Percentiles rank a stretch among this genome's conserved stretches.
These are phyloP conservation scores for Parachaetomium inaequale DNA, from an alignment of 495 filamentous ascomycete species.

Conservation along the genomic window DNA sequence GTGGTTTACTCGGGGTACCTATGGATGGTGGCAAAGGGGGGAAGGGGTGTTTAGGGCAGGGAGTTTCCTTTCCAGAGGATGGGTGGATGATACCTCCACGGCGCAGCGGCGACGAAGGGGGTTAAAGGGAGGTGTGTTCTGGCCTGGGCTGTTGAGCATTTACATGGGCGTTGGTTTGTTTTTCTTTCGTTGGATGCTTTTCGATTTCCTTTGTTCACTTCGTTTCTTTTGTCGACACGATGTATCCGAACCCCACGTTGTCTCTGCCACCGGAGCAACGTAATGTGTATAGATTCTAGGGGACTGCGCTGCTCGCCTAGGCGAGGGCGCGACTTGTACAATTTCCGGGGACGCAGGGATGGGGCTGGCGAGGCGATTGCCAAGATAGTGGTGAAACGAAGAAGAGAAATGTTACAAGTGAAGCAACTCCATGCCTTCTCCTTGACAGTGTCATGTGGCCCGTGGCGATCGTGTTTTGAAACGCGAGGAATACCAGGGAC, in stretches of 20 bases:
- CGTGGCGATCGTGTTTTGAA: conserved; percentile 6
- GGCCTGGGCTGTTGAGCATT: conserved; percentile 10
- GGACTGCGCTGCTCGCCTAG: not conserved
- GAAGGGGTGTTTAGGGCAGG: not conserved
- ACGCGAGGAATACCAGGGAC: not conserved
- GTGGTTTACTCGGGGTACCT: not conserved
- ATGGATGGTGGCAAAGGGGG: not conserved
- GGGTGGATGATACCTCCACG: not conserved
- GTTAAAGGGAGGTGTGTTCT: not conserved
- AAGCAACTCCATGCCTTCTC: not conserved
- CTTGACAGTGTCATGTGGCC: not conserved
- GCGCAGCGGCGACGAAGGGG: not conserved
- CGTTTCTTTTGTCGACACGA: conserved; percentile 13
- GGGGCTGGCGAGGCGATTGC: not conserved
- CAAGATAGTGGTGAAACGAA: not conserved
- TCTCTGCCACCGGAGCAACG: not conserved
- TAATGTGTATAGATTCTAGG: conserved; percentile 14
- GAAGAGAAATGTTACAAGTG: not conserved
- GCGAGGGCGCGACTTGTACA: conserved; percentile 1
- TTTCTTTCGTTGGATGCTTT: not conserved
- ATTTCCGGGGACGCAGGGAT: not conserved
- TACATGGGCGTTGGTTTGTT: conserved; percentile 10
- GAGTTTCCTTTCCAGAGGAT: not conserved
- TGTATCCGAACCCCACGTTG: conserved; percentile 10
- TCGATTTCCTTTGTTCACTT: conserved; percentile 3